Percentiles rank a stretch among this genome's conserved stretches.
Evolutionary conservation across 495 filamentous ascomycete genomes (phyloP).

Genomic region (Xylaria palmicola): DNA sequence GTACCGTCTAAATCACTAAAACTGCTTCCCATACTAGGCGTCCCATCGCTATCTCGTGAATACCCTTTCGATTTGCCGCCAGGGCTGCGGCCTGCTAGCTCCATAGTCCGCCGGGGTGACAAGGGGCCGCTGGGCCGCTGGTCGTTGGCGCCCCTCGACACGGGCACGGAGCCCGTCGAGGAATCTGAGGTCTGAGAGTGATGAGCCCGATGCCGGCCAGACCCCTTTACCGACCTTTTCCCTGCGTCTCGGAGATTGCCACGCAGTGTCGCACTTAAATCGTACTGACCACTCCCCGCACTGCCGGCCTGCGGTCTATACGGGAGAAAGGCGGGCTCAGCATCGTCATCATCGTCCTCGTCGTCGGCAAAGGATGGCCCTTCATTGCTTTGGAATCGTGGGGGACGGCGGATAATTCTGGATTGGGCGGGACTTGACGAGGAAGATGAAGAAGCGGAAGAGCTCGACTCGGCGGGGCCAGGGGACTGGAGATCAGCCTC

Average conservation of each 20-base stretch:
- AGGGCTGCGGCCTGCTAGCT: constrained; percentile 58
- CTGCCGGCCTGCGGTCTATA: constrained; percentile 37
- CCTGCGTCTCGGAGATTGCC: constrained; percentile 47
- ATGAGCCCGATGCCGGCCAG: constrained; percentile 32
- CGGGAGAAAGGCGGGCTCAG: constrained; percentile 73
- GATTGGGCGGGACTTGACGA: constrained; percentile 48
- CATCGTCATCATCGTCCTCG: constrained; percentile 58
- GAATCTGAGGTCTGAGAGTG: constrained; percentile 59
- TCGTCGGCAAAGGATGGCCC: constrained; percentile 37
- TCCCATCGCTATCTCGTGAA: constrained; percentile 74
- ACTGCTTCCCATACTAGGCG: constrained; percentile 95
- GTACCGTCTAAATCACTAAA: constrained; percentile 95
- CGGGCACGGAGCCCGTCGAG: constrained; percentile 54
- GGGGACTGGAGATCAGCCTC: constrained; percentile 32
- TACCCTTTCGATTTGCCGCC: constrained; percentile 50
- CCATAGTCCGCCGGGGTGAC: constrained; percentile 57
- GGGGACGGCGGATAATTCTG: constrained; percentile 57
- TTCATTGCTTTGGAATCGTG: constrained; percentile 47
- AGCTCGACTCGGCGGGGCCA: constrained; percentile 36
- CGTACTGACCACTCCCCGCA: constrained; percentile 40
- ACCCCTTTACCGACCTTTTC: constrained; percentile 31
- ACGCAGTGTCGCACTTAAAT: constrained; percentile 62
- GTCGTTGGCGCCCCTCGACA: constrained; percentile 12
- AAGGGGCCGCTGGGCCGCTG: constrained; percentile 24
- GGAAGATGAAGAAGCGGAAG: constrained; percentile 39